phyloP scores from a whole-genome alignment of 1,284 basidiomycete species.

The Melampsora allii-populina region DNA sequence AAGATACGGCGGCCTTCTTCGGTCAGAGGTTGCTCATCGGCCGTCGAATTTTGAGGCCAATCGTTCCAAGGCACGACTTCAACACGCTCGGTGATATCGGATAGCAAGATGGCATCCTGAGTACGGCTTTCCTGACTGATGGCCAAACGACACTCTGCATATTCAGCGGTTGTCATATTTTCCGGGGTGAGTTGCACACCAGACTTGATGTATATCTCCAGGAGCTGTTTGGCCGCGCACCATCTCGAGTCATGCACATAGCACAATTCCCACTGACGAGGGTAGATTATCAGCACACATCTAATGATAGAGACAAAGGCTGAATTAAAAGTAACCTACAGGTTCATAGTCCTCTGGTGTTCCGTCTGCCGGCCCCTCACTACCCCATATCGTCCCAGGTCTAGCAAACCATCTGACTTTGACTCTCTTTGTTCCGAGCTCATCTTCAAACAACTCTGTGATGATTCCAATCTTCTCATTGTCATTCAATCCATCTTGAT shows the following conservation, averaged over 20 bases:
- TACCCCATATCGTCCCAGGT: neutral
- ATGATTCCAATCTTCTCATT: slow-evolving; percentile 9
- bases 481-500: neutral
- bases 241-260: slow-evolving; percentile 16
- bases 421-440: slow-evolving; percentile 4
- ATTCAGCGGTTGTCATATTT: neutral
- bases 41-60: neutral
- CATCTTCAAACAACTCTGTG: slow-evolving; percentile 3
- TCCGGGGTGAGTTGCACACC: slow-evolving; percentile 1
- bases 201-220: neutral
- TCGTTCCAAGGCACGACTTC: neutral
- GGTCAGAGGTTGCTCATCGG: neutral
- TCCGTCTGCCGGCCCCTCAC: neutral
- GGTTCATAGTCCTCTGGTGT: slow-evolving; percentile 6
- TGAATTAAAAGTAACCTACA: neutral
- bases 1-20: neutral
- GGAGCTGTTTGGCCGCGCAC: slow-evolving; percentile 6
- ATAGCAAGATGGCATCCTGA: neutral
- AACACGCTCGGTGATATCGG: slow-evolving; percentile 4
- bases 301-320: neutral
- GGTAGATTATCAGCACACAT: neutral
- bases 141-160: slow-evolving; percentile 1
- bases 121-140: neutral
- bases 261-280: slow-evolving; percentile 2
- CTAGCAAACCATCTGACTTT: slow-evolving; percentile 18